Base-by-base conservation (phyloP, 176 grass and related monocot species). In the Rhynchospora pubera region DNA sequence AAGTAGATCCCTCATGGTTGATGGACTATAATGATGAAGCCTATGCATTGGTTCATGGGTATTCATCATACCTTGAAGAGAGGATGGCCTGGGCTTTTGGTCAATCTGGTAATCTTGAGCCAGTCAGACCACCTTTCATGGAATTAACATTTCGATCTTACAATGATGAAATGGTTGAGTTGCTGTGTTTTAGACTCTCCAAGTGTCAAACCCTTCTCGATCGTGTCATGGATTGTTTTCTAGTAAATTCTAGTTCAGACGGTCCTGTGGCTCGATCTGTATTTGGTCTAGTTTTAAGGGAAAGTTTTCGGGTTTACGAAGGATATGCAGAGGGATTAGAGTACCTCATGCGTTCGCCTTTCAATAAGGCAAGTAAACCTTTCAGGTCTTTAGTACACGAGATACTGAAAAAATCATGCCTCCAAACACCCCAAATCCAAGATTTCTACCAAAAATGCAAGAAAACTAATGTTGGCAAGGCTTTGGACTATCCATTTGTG, bases 391-490 rank as follows among this genome's bases (percentile, higher is more conserved):
- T 84, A 46, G 87, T 89, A 5, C 83, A 83, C 2, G 89, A 93
- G 53, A 79, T 99, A 18, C 86, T 95, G 1, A 88, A 85, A 74
- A 99, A 91, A 88, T 87, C 96, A 22, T 89, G 89, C 55, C 30
- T 14, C 2, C 96, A 99, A 83, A 93, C 96, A 24, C 66, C 80
- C 4, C 83, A 84, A 65, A 89, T 99, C 24, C 87, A 84, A 42
- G 91, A 95, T 83, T 99, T 99, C 79, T 99, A 95, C 85, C 85
- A 95, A 51, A 93, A 84, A 70, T 95, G 93, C 79, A 91, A 95
- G 89, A 86, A 53, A 84, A 89, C 62, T 79, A 84, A 64, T 72
- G 87, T 47, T 0, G 85, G 79, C 28, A 89, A 87, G 83, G 85
- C 75, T 83, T 78, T 93, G 53, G 96, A 99, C 9, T 95, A 99